These are phyloP conservation scores for Prototheca wickerhamii DNA, from an alignment of 163 green algal species.

Conservation along the genomic window DNA sequence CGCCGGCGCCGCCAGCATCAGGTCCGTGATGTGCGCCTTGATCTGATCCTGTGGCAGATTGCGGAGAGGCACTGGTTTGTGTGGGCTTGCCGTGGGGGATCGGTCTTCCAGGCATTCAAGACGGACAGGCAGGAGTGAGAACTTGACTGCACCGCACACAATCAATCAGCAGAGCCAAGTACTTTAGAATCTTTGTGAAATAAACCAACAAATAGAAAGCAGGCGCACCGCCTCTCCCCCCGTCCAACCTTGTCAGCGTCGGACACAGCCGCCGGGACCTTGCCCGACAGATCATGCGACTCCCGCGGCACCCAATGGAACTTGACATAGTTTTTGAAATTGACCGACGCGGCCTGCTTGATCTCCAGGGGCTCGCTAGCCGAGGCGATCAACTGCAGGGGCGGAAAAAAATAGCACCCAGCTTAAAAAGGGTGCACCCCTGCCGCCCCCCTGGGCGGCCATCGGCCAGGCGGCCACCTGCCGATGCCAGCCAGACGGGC, in stretches of 20 bases:
- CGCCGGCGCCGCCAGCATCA: conserved; percentile 79
- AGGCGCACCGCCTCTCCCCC: no score
- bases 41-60: conserved; percentile 62
- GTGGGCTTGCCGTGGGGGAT: no score
- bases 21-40: conserved; percentile 67
- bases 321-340: conserved; percentile 97
- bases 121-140: no score
- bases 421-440: no score
- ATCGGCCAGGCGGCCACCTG: no score
- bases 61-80: no score
- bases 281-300: conserved; percentile 6
- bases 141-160: no score
- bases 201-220: no score
- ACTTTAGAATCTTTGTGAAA: no score
- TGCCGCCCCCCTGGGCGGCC: no score
- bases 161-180: no score
- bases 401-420: neutral
- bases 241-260: conserved; percentile 58
- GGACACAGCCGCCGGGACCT: conserved; percentile 20
- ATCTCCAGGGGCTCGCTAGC: conserved; percentile 58
- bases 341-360: conserved; percentile 82
- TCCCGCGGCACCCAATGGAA: conserved; percentile 59
- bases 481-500: conserved; percentile 5
- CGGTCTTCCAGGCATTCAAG: no score
- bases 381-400: conserved; percentile 58